Evolutionary conservation across 805 yeast species (phyloP).

Genomic region (Sugiyamaella chiloensis): DNA sequence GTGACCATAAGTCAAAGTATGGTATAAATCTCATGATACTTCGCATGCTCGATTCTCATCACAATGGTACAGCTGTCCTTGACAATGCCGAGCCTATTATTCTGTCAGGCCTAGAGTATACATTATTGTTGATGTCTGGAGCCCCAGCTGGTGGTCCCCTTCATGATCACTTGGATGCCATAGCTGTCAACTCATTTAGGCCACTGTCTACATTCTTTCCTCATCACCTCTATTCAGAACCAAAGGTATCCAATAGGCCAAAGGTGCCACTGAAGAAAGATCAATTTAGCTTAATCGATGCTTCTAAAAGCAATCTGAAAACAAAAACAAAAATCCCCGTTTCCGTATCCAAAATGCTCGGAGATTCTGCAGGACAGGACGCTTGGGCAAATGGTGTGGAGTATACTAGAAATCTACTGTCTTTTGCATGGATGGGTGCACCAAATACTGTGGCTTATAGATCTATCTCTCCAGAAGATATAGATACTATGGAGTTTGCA

Average conservation of each 20-base stretch:
- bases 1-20: too few relatives aligned
- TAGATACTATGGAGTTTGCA: too few relatives aligned
- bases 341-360: too few relatives aligned
- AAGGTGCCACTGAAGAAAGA: neutral
- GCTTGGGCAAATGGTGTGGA: too few relatives aligned
- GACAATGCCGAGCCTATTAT: neutral
- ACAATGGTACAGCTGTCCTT: neutral
- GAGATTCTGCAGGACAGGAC: too few relatives aligned
- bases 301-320: too few relatives aligned
- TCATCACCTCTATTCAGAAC: neutral
- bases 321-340: too few relatives aligned
- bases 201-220: conserved; percentile 1
- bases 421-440: too few relatives aligned
- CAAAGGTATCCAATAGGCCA: neutral
- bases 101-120: neutral
- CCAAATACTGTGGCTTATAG: too few relatives aligned
- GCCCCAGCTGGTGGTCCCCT: neutral
- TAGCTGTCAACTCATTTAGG: neutral
- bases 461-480: too few relatives aligned
- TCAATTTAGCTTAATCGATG: neutral
- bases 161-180: neutral
- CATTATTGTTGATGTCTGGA: neutral
- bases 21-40: too few relatives aligned
- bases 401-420: too few relatives aligned
- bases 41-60: neutral